Percentiles rank a stretch among this genome's conserved stretches.
These are phyloP conservation scores for Cruciata laevipes DNA, from an alignment of 257 asterid species.

Conservation along the genomic window DNA sequence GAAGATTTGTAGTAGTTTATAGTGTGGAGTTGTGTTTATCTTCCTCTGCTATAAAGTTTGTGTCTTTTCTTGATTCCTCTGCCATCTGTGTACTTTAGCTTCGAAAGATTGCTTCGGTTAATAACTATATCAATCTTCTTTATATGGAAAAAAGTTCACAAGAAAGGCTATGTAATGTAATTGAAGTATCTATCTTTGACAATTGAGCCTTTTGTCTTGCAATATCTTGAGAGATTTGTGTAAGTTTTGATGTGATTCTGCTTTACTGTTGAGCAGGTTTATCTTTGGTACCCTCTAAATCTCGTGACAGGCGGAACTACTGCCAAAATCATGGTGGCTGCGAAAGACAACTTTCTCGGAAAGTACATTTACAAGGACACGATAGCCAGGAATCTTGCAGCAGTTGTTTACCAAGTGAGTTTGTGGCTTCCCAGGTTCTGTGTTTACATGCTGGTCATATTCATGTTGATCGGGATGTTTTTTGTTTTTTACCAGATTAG, in stretches of 20 bases:
- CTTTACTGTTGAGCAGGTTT: slow-evolving; percentile 50
- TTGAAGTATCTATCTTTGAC: neutral
- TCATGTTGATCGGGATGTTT: neutral
- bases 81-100: neutral
- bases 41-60: neutral
- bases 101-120: too few relatives aligned
- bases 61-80: too few relatives aligned
- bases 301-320: slow-evolving; percentile 94
- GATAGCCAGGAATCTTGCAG: slow-evolving; percentile 86
- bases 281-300: slow-evolving; percentile 93
- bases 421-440: slow-evolving; percentile 4
- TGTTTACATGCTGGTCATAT: neutral
- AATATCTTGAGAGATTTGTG: neutral
- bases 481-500: neutral
- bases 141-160: neutral
- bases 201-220: neutral
- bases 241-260: slow-evolving; percentile 12
- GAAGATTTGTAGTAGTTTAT: neutral
- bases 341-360: slow-evolving; percentile 87
- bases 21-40: neutral
- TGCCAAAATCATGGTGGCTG: slow-evolving; percentile 93
- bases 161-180: neutral
- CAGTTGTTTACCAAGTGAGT: slow-evolving; percentile 76
- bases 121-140: too few relatives aligned
- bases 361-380: slow-evolving; percentile 94